phyloP scores from a whole-genome alignment of 2,329 filamentous ascomycete species.

The Trichophyton schoenleinii region DNA sequence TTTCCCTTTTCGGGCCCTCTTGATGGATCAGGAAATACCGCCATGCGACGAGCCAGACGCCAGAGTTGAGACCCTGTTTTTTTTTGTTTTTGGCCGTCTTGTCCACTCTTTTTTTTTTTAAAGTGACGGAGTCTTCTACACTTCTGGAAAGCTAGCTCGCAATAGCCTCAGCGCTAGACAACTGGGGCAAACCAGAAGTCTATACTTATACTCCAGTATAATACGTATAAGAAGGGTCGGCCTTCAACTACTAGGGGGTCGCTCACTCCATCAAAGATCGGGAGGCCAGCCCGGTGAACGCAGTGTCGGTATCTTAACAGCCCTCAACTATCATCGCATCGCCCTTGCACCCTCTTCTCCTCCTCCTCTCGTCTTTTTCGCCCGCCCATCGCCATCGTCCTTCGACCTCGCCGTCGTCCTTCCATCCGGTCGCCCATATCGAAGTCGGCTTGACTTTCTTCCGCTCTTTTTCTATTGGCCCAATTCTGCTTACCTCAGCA shows the following conservation, averaged over 20 bases:
- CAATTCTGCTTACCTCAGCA: neutral
- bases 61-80: neutral
- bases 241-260: neutral
- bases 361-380: neutral
- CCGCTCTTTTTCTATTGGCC: neutral
- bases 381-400: neutral
- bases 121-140: neutral
- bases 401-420: neutral
- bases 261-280: neutral
- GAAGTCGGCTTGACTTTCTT: neutral
- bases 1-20: neutral
- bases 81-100: too few relatives aligned
- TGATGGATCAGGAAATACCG: neutral
- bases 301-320: neutral
- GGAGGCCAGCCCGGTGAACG: neutral
- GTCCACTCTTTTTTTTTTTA: neutral
- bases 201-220: too few relatives aligned
- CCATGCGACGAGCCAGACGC: neutral
- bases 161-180: conserved; percentile 2
- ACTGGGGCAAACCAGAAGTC: neutral
- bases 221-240: neutral
- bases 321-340: neutral
- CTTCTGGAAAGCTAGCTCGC: neutral
- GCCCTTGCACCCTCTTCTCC: neutral
- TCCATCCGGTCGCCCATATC: neutral